Conservation (phyloP, 305 asterid species). For the Salvia sclarea region DNA sequence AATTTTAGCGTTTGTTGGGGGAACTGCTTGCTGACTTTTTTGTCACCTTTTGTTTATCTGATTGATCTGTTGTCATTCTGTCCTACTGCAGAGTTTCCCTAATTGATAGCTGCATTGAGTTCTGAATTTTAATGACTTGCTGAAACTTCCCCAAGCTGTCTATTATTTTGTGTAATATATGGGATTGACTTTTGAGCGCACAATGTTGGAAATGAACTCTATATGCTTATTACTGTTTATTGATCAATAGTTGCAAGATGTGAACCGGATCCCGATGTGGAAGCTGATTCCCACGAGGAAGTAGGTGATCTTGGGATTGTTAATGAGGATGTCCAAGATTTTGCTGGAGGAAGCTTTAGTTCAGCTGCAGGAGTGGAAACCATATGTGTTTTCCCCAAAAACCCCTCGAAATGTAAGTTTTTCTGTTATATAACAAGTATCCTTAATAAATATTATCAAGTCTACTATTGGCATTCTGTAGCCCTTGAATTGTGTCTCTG, state of each 20-base stretch:
- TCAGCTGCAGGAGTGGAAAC: conserved; percentile 89
- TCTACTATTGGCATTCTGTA: not conserved
- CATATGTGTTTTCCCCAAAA: conserved; percentile 81
- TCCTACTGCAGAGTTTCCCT: not conserved
- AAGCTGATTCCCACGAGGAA: conserved; percentile 53
- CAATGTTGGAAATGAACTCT: not conserved
- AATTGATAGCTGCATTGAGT: not conserved
- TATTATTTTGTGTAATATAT: not conserved
- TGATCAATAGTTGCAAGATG: conserved; percentile 61
- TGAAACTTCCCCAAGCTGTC: not conserved
- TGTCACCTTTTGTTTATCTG: not conserved
- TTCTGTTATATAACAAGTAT: not conserved
- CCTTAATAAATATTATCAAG: not conserved
- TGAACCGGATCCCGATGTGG: conserved; percentile 59
- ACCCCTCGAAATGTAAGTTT: conserved; percentile 69
- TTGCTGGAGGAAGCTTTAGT: conserved; percentile 56
- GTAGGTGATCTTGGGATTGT: conserved; percentile 81
- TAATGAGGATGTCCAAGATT: conserved; percentile 83
- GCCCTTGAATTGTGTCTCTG: conserved; percentile 20
- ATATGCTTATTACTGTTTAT: conserved; percentile 5
- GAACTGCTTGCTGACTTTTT: not conserved
- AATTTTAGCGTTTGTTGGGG: too few species aligned
- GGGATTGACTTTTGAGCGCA: not conserved
- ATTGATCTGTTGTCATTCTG: not conserved
- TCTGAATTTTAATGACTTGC: not conserved